phyloP scores from a whole-genome alignment of 306 rosid genomes.

The Urtica urens region DNA sequence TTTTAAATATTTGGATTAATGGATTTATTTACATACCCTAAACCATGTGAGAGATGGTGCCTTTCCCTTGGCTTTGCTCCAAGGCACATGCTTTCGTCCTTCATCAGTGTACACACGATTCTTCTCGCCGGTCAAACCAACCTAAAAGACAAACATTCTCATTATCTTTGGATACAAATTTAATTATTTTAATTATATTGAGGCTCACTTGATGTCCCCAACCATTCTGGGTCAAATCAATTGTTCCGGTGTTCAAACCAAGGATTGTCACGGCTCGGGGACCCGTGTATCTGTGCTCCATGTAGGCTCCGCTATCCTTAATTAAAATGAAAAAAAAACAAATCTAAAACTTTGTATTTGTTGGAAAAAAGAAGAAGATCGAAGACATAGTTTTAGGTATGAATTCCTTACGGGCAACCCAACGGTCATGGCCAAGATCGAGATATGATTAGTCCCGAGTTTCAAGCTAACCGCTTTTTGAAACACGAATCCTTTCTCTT shows the following conservation, averaged over 20 bases:
- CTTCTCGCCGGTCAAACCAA: slow-evolving; percentile 49
- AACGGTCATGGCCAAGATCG: slow-evolving; percentile 40
- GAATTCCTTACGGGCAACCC: slow-evolving; percentile 71
- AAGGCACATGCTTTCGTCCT: slow-evolving; percentile 31
- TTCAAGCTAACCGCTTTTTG: slow-evolving; percentile 19
- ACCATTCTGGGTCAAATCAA: slow-evolving; percentile 35
- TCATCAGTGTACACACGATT: slow-evolving; percentile 23
- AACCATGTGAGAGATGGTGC: slow-evolving; percentile 52
- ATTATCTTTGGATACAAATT: neutral
- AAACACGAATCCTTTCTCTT: slow-evolving; percentile 41
- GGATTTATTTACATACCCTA: slow-evolving; percentile 48
- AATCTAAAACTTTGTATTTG: neutral
- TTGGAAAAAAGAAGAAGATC: slow-evolving; percentile 4
- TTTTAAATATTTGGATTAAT: neutral
- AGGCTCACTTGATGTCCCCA: slow-evolving; percentile 61
- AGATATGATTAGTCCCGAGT: slow-evolving; percentile 39
- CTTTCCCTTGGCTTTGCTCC: slow-evolving; percentile 23
- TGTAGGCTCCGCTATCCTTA: slow-evolving; percentile 93
- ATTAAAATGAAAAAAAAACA: slow-evolving; percentile 3
- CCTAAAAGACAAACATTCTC: slow-evolving; percentile 21
- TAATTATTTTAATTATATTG: neutral
- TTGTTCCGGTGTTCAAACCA: slow-evolving; percentile 48
- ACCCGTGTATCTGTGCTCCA: slow-evolving; percentile 85
- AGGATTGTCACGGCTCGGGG: slow-evolving; percentile 38
- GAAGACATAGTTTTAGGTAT: slow-evolving; percentile 1